These are phyloP conservation scores for Diaporthe ampelina DNA, from an alignment of 2,329 filamentous ascomycete species.

Conservation along the genomic window DNA sequence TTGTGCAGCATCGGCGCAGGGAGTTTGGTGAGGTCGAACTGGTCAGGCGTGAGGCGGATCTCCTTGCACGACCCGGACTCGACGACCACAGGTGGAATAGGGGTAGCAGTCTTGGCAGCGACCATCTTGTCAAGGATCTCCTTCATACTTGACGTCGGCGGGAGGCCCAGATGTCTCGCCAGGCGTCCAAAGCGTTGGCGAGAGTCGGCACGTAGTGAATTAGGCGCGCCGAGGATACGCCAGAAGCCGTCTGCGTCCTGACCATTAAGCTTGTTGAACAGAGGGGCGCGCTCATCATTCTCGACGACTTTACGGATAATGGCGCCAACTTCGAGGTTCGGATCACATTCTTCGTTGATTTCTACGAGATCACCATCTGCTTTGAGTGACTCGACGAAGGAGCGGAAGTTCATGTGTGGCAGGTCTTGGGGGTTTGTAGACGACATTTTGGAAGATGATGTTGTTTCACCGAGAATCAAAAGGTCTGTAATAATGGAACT, in stretches of 20 bases:
- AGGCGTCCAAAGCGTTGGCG: constrained; percentile 56
- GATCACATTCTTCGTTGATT: constrained; percentile 58
- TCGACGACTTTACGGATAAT: constrained; percentile 62
- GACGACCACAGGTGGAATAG: constrained; percentile 52
- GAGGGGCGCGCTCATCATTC: constrained; percentile 60
- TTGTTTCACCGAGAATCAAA: not conserved
- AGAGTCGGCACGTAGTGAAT: constrained; percentile 51
- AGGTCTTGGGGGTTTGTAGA: constrained; percentile 30
- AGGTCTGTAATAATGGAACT: not conserved
- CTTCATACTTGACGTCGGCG: constrained; percentile 52
- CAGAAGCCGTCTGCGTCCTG: constrained; percentile 59
- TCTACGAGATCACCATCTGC: constrained; percentile 60
- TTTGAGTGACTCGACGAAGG: constrained; percentile 59
- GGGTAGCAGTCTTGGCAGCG: constrained; percentile 50
- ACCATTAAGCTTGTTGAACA: constrained; percentile 67
- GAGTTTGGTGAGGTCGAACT: constrained; percentile 59
- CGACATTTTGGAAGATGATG: not conserved
- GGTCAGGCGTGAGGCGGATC: constrained; percentile 51
- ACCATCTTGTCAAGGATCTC: constrained; percentile 59
- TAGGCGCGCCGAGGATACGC: constrained; percentile 61
- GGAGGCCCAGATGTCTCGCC: constrained; percentile 57
- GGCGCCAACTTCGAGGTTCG: constrained; percentile 61
- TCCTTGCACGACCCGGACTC: constrained; percentile 59
- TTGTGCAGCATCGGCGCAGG: constrained; percentile 59
- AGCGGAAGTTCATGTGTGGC: constrained; percentile 53